Base-by-base conservation (phyloP, 116 monocot species). In the Papilionanthe hybrid region DNA sequence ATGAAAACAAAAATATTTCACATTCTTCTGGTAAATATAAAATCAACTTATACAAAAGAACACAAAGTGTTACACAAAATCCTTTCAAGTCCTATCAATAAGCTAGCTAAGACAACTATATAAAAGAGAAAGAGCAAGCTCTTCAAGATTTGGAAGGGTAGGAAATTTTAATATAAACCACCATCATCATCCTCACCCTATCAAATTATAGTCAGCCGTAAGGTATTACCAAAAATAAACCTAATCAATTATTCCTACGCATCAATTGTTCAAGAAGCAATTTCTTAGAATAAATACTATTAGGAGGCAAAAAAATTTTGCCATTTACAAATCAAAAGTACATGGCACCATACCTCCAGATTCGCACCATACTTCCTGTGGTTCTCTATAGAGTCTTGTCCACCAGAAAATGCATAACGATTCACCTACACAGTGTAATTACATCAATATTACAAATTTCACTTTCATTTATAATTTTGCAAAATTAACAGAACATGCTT, bases 351-450 rank as follows among this genome's bases (percentile, higher is more conserved):
- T 76, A 96, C 96, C 89, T 96, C 96, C 45, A 96, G 82, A 72
- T 96, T 96, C 75, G 96, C 96, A 75, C 96, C 96, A 86, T 89
- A 91, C 82, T 88, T 96, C 68, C 94, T 90, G 73, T 96, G 96
- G 20, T 89, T 87, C 79, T 96, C 96, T 81, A 93, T 87, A 42
- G 92, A 85, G 82, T 96, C 96, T 87, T 91, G 93, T 57, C 96
- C 96, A 49, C 96, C 96, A 55, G 96, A 96, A 81, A 96, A 96
- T 4, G 96, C 96, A 89, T 93, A 92, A 76, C 82, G 90, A 79
- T 93, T 93, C 48, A 96, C 89, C 96, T 96, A 80, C 19, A 78
- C 29, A 82, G 10, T 75, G 68, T 42, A 79, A 85, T 37, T 48
- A 7, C 19, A 81, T 45, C 9, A 1, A 43, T 43, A 44, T 20